A percentile compares a stretch with the other conserved stretches of the same genome.
These are phyloP conservation scores for Penicillium sp. DNA, from an alignment of 2,329 filamentous ascomycete genomes.

Conservation along the genomic window DNA sequence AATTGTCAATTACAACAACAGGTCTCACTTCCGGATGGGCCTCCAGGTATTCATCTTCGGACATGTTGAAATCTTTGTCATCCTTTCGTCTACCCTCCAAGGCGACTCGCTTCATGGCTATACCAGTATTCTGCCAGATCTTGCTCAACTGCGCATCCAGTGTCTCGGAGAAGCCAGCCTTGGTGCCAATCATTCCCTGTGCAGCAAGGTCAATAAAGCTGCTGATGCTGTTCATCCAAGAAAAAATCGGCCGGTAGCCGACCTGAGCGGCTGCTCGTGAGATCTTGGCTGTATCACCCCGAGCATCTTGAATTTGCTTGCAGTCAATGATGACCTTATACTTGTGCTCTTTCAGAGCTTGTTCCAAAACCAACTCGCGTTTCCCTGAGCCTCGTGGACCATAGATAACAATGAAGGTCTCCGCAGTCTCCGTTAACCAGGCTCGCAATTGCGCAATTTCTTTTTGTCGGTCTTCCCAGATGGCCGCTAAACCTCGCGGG, in stretches of 20 bases:
- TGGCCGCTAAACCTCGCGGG: conserved; percentile 68
- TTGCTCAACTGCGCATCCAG: conserved; percentile 85
- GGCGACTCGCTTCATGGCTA: conserved; percentile 74
- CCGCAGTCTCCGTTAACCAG: conserved; percentile 83
- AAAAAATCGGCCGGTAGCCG: conserved; percentile 90
- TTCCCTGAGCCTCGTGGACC: conserved; percentile 91
- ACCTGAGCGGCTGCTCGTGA: conserved; percentile 75
- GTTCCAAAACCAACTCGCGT: conserved; percentile 79
- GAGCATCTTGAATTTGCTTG: conserved; percentile 86
- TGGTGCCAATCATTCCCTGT: conserved; percentile 89
- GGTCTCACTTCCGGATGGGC: conserved; percentile 80
- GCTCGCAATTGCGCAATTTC: conserved; percentile 78
- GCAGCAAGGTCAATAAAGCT: conserved; percentile 89
- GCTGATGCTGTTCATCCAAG: conserved; percentile 92
- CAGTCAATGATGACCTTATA: conserved; percentile 87
- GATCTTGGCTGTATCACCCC: conserved; percentile 83
- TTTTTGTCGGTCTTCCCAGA: conserved; percentile 83
- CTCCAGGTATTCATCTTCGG: conserved; percentile 84
- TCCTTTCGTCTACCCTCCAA: conserved; percentile 66
- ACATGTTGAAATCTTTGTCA: conserved; percentile 69
- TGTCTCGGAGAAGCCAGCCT: conserved; percentile 91
- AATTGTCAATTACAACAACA: conserved; percentile 88
- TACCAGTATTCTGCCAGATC: conserved; percentile 79
- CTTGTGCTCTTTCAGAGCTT: conserved; percentile 71
- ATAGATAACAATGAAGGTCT: conserved; percentile 91